phyloP scores from a whole-genome alignment of 805 yeast species.

The Kluyveromyces nonfermentans region DNA sequence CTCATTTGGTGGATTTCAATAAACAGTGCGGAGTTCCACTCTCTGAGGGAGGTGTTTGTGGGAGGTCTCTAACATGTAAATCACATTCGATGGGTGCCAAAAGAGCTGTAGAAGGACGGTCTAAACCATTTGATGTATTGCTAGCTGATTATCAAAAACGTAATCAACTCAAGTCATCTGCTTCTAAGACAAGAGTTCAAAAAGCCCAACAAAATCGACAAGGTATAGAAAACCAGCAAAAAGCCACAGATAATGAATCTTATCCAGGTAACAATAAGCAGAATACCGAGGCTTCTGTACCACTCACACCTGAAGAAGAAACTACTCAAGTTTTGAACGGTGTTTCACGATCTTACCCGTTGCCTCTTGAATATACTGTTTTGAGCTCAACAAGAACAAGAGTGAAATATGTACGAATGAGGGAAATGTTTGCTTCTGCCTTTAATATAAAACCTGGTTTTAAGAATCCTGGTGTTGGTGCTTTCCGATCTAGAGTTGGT shows the following conservation, averaged over 20 bases:
- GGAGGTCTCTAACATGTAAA: slow-evolving; percentile 91
- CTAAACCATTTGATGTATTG: slow-evolving; percentile 83
- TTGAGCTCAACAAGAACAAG: slow-evolving; percentile 62
- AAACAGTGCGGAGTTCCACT: slow-evolving; percentile 93
- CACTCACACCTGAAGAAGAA: slow-evolving; percentile 80
- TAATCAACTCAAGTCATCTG: slow-evolving; percentile 83
- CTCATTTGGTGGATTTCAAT: slow-evolving; percentile 66
- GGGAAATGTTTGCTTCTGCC: slow-evolving; percentile 91
- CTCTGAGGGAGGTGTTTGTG: slow-evolving; percentile 93
- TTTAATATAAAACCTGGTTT: slow-evolving; percentile 26
- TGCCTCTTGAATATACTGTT: slow-evolving; percentile 74
- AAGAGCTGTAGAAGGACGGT: slow-evolving; percentile 87
- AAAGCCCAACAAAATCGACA: slow-evolving; percentile 39
- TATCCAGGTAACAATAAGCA: slow-evolving; percentile 4
- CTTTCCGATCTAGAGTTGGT: slow-evolving; percentile 51
- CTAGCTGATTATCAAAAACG: slow-evolving; percentile 84
- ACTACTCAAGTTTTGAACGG: slow-evolving; percentile 88
- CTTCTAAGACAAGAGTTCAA: slow-evolving; percentile 69
- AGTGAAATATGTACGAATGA: slow-evolving; percentile 68
- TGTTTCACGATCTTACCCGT: slow-evolving; percentile 65
- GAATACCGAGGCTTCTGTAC: neutral
- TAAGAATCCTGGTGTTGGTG: slow-evolving; percentile 51
- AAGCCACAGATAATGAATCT: slow-evolving; percentile 23
- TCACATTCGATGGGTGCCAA: slow-evolving; percentile 99
- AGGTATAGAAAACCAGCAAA: slow-evolving; percentile 24